Base-by-base conservation (phyloP, 75 land plant species). In the Cryptomeria japonica region DNA sequence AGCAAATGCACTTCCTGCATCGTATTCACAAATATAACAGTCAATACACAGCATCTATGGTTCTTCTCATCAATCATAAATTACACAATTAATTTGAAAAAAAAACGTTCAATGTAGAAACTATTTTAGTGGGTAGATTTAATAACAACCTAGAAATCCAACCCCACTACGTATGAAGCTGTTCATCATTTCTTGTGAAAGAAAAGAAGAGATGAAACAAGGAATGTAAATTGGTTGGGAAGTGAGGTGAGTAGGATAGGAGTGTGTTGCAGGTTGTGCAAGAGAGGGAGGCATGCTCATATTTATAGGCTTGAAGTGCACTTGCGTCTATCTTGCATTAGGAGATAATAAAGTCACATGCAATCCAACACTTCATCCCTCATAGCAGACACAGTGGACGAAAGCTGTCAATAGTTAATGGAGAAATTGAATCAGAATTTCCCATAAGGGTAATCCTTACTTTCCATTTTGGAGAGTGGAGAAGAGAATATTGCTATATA, bases 1-100 rank as follows among this genome's bases (percentile, higher is more conserved):
- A 56, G 91, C 90, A 82, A 92, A 90, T 72, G 92, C 92, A 90
- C 92, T 94, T 75, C 92, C 93, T 94, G 95, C 41, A 28, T 42
- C 15, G 3, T 4, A 28, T 28, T 25, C 12, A 28, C 15, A 44
- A n/a, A n/a, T 4, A 82, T 11, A 44, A 13, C n/a, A n/a, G 49
- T 82, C 47, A n/a, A 46, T n/a, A 82, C 31, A 3, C n/a, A 82
- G 13, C 4, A 42, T 80, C 47, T 37, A 78, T 37, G 39, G 2
- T 25, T 25, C 10, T 6, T 25, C 3, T 0, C 13, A n/a, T 46
- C 18, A 78, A 36, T 41, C 47, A 9, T 11, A 44, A 80, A 80
- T 2, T 28, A 28, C n/a, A 25, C 0, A 9, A 28, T 19, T 82
- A 11, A 28, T 28, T n/a, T 80, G 11, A 82, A 2, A 12, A 2